Conservation (phyloP, 176 grass and related monocot species). For the Eragrostis curvula region DNA sequence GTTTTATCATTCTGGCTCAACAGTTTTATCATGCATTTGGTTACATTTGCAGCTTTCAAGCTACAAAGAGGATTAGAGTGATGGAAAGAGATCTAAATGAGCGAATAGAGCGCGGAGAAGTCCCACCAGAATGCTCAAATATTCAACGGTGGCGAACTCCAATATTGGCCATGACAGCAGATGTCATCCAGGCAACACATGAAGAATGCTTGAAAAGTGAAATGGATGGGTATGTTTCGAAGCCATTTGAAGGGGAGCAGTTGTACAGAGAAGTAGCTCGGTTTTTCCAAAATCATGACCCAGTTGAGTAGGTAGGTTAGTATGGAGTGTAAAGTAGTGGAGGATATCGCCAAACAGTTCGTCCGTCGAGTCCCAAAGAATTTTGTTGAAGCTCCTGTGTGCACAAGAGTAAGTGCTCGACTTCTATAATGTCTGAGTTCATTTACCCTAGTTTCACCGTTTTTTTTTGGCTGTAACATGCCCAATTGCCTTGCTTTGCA, state of each 20-base stretch:
- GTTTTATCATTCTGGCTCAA: no score
- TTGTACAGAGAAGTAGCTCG: slow-evolving; percentile 96
- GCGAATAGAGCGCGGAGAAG: slow-evolving; percentile 61
- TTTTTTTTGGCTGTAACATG: slow-evolving; percentile 9
- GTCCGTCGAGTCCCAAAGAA: slow-evolving; percentile 12
- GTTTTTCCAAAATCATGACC: slow-evolving; percentile 72
- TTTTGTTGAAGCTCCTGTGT: slow-evolving; percentile 30
- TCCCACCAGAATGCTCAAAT: slow-evolving; percentile 47
- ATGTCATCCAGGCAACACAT: slow-evolving; percentile 97
- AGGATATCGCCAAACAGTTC: slow-evolving; percentile 49
- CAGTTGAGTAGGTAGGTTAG: slow-evolving; percentile 69
- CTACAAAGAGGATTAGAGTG: slow-evolving; percentile 77
- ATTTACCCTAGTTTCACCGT: neutral
- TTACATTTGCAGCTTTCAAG: slow-evolving; percentile 80
- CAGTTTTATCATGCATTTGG: slow-evolving; percentile 12
- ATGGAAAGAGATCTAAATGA: slow-evolving; percentile 90
- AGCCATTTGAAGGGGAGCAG: slow-evolving; percentile 98
- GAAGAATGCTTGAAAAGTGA: slow-evolving; percentile 82
- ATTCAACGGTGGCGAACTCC: slow-evolving; percentile 75
- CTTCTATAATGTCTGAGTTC: slow-evolving; percentile 21
- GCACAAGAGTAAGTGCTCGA: slow-evolving; percentile 56
- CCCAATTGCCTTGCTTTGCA: neutral
- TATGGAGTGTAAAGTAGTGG: slow-evolving; percentile 56
- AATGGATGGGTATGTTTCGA: slow-evolving; percentile 99
- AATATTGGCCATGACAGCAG: slow-evolving; percentile 98